These are phyloP conservation scores for Chloranthus sessilifolius DNA, from an alignment of 164 flowering plant genomes.

Conservation along the genomic window DNA sequence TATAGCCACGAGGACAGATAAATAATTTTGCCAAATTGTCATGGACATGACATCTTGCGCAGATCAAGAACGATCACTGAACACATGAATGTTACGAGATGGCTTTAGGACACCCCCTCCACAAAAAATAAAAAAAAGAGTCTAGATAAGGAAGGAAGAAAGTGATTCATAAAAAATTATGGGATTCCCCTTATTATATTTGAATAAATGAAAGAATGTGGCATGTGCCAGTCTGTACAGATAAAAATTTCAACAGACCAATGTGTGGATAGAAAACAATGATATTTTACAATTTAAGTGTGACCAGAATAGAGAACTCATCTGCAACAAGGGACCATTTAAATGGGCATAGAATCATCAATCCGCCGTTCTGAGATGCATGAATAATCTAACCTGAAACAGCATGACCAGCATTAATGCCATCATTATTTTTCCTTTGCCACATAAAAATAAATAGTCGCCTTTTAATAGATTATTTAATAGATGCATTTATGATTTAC, in stretches of 20 bases:
- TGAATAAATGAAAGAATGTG: slow-evolving; percentile 6
- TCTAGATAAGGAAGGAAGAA: neutral
- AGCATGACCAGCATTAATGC: slow-evolving; percentile 16
- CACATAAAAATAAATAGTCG: neutral
- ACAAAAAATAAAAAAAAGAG: too few relatives aligned
- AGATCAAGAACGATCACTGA: too few relatives aligned
- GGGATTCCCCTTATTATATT: neutral
- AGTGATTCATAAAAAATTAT: neutral
- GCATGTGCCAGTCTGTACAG: slow-evolving; percentile 30
- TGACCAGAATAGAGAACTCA: slow-evolving; percentile 48
- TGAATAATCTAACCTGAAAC: slow-evolving; percentile 27
- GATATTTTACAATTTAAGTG: slow-evolving; percentile 50
- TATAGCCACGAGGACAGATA: too few relatives aligned
- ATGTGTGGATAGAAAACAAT: slow-evolving; percentile 19
- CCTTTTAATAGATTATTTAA: neutral
- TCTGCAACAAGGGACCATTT: slow-evolving; percentile 48
- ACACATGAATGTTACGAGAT: too few relatives aligned
- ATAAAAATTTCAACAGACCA: slow-evolving; percentile 20
- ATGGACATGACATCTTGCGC: too few relatives aligned
- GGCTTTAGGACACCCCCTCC: too few relatives aligned
- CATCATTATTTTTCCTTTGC: neutral
- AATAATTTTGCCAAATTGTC: too few relatives aligned
- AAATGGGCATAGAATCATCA: slow-evolving; percentile 27
- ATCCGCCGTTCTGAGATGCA: slow-evolving; percentile 7
- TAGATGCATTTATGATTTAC: neutral